Evolutionary conservation across 306 rosid species (phyloP).

Genomic region (Canavalia ensiformis): DNA sequence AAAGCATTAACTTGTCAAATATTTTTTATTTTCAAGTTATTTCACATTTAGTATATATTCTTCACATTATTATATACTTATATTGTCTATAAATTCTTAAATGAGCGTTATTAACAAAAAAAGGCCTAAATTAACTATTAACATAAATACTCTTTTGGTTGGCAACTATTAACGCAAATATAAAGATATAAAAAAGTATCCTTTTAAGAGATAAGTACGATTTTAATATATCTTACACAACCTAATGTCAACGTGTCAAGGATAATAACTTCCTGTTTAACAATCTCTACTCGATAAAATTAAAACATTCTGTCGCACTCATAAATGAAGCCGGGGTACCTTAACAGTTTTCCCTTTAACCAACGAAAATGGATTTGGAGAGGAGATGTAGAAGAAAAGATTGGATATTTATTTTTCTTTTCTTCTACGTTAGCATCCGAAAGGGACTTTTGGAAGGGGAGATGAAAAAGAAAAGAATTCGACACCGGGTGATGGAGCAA

Average conservation of each 20-base stretch:
- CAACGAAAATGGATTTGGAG: slow-evolving; percentile 16
- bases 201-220: neutral
- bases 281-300: neutral
- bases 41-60: neutral
- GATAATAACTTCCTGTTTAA: slow-evolving; percentile 12
- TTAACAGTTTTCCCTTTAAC: neutral
- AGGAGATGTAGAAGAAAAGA: slow-evolving; percentile 37
- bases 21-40: neutral
- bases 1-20: neutral
- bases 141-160: neutral
- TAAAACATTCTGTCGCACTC: neutral
- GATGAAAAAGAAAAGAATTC: slow-evolving; percentile 27
- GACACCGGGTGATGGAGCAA: neutral
- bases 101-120: neutral
- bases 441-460: neutral
- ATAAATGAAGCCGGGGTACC: neutral
- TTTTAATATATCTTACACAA: neutral
- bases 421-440: slow-evolving; percentile 41
- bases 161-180: neutral
- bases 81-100: neutral
- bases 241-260: neutral
- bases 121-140: neutral
- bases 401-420: neutral
- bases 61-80: neutral
- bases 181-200: neutral